Evolutionary conservation across 225 moss, liverwort and hornwort species (phyloP).

Genomic region (Pseudoscleropodium purum): DNA sequence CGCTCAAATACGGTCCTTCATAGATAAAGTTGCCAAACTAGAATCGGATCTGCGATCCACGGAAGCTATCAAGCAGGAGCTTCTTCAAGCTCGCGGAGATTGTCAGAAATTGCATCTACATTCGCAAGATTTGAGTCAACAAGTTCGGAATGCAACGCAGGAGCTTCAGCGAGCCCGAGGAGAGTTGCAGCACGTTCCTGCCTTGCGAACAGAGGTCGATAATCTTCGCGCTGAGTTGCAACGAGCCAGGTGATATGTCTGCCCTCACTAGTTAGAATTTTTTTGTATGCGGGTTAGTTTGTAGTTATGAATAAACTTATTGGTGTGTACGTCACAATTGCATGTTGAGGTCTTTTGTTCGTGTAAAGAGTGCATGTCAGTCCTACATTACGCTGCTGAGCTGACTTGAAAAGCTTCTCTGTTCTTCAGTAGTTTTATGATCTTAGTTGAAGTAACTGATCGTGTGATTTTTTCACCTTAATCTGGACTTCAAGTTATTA

Average conservation of each 20-base stretch:
- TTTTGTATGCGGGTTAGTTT: neutral
- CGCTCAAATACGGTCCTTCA: conserved; percentile 56
- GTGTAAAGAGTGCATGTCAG: neutral
- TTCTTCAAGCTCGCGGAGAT: conserved; percentile 75
- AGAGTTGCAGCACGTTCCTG: conserved; percentile 65
- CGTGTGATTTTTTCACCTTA: neutral
- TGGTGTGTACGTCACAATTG: neutral
- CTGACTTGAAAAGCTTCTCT: neutral
- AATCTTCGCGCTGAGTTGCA: conserved; percentile 70
- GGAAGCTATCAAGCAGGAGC: conserved; percentile 65
- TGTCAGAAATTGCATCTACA: conserved; percentile 69
- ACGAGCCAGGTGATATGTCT: conserved; percentile 45
- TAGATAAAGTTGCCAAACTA: conserved; percentile 67
- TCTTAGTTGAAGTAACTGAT: neutral
- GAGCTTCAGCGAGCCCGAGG: conserved; percentile 69
- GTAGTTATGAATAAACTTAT: neutral
- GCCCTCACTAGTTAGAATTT: neutral
- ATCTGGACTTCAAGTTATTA: neutral
- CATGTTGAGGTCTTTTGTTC: neutral
- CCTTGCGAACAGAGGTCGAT: conserved; percentile 58
- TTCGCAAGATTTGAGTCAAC: conserved; percentile 71
- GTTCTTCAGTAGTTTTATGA: neutral
- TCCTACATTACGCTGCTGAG: neutral
- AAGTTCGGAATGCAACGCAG: conserved; percentile 57
- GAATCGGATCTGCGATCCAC: conserved; percentile 71